phyloP scores from a whole-genome alignment of 139 green algal genomes.

The Yamagishiella unicocca region DNA sequence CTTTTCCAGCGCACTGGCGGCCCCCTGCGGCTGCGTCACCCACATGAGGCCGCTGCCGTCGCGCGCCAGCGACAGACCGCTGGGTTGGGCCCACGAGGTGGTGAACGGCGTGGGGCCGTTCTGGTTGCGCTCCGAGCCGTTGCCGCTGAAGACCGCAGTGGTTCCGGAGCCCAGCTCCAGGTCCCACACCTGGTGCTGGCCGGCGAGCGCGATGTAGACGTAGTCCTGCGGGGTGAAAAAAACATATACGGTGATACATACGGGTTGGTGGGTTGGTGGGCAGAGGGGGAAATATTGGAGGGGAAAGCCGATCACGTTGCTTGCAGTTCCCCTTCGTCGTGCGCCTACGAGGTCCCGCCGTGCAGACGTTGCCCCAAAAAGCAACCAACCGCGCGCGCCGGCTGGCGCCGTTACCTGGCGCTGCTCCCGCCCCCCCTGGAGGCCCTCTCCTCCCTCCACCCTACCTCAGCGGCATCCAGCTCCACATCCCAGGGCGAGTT shows the following conservation, averaged over 20 bases:
- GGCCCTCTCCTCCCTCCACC: background rate
- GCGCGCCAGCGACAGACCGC: slow-evolving; percentile 68
- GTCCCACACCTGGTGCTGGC: slow-evolving; percentile 85
- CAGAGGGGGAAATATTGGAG: too few relatives aligned
- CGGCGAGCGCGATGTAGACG: slow-evolving; percentile 56
- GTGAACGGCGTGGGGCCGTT: slow-evolving; percentile 67
- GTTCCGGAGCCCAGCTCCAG: slow-evolving; percentile 58
- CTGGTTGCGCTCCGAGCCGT: slow-evolving; percentile 81
- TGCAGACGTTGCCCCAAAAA: too few relatives aligned
- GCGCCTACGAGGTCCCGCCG: too few relatives aligned
- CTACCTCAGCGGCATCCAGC: slow-evolving; percentile 53
- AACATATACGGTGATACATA: too few relatives aligned
- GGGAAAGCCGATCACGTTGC: too few relatives aligned
- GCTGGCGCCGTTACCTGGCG: background rate
- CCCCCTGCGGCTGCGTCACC: too few relatives aligned
- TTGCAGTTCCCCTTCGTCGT: too few relatives aligned
- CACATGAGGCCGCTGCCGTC: slow-evolving; percentile 42
- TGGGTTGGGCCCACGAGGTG: slow-evolving; percentile 83
- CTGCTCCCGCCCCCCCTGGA: background rate
- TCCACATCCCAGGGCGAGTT: slow-evolving; percentile 87
- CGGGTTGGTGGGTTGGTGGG: background rate
- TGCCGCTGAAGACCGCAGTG: slow-evolving; percentile 68
- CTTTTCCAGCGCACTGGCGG: too few relatives aligned
- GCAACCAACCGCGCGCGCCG: too few relatives aligned
- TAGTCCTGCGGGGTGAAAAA: slow-evolving; percentile 22